phyloP scores from a whole-genome alignment of 768 basidiomycete genomes.

The Macrolepiota albuminosa region DNA sequence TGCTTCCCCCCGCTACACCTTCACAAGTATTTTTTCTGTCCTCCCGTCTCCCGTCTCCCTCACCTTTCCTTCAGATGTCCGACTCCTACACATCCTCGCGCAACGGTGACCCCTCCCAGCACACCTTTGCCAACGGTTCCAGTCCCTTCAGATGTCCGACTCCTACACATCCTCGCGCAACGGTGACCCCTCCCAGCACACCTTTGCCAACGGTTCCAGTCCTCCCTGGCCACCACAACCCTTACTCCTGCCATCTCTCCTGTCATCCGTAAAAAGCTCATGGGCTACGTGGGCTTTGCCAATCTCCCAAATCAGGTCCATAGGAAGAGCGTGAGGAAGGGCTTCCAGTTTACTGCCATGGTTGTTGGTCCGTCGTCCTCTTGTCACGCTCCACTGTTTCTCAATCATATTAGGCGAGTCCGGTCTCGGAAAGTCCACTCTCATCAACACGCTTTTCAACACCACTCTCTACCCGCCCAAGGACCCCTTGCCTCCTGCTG shows the following conservation, averaged over 20 bases:
- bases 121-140: constrained; percentile 59
- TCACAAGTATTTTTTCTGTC: constrained; percentile 45
- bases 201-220: constrained; percentile 39
- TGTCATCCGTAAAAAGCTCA: constrained; percentile 84
- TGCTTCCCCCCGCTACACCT: constrained; percentile 48
- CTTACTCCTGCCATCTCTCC: constrained; percentile 35
- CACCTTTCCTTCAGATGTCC: constrained; percentile 50
- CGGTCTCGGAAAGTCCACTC: constrained; percentile 96
- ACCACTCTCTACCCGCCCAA: constrained; percentile 92
- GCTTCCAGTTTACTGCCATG: constrained; percentile 99
- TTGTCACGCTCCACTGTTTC: constrained; percentile 17
- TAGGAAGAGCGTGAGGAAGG: constrained; percentile 95
- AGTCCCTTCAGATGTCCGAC: constrained; percentile 73
- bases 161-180: constrained; percentile 67
- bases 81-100: constrained; percentile 70
- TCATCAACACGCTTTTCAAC: constrained; percentile 98
- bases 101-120: constrained; percentile 57
- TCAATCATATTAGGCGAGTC: constrained; percentile 71
- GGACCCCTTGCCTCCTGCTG: constrained; percentile 76
- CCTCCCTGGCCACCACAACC: constrained; percentile 47
- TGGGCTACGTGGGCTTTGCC: constrained; percentile 95
- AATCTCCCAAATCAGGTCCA: constrained; percentile 99
- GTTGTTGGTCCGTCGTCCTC: constrained; percentile 71
- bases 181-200: constrained; percentile 58
- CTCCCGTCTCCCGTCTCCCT: constrained; percentile 24